Percentiles rank a stretch among this genome's conserved stretches.
These are phyloP conservation scores for Vachellia pachyceras DNA, from an alignment of 306 rosid genomes.

Conservation along the genomic window DNA sequence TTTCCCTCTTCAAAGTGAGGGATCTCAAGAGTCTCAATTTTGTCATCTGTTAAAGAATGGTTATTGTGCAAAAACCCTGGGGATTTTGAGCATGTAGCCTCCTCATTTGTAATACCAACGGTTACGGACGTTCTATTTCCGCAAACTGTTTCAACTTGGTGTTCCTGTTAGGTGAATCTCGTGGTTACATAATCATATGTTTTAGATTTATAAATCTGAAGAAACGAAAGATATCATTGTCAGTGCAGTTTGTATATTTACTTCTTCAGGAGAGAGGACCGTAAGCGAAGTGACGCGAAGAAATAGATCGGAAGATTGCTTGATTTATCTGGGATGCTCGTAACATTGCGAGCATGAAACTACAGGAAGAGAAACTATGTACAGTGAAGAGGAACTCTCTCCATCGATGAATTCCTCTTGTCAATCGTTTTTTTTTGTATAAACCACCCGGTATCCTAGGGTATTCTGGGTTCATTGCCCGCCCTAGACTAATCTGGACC, in stretches of 20 bases:
- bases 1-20: conserved; percentile 55
- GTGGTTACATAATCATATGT: background rate
- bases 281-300: background rate
- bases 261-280: background rate
- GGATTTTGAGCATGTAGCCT: conserved; percentile 27
- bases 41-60: conserved; percentile 45
- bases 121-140: conserved; percentile 51
- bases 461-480: too few species aligned
- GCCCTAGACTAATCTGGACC: too few species aligned
- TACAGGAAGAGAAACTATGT: background rate
- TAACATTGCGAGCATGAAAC: background rate
- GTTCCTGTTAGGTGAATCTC: background rate
- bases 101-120: conserved; percentile 57
- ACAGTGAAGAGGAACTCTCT: too few species aligned
- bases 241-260: background rate
- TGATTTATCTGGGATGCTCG: background rate
- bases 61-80: conserved; percentile 43
- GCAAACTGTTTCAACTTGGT: background rate
- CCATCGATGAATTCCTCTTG: too few species aligned
- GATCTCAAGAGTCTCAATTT: conserved; percentile 41
- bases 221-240: background rate
- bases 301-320: background rate
- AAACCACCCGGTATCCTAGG: too few species aligned
- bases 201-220: background rate
- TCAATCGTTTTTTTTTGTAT: too few species aligned